Base-by-base conservation (phyloP, 2,329 filamentous ascomycete species). In the Elsinoe arachidis region DNA sequence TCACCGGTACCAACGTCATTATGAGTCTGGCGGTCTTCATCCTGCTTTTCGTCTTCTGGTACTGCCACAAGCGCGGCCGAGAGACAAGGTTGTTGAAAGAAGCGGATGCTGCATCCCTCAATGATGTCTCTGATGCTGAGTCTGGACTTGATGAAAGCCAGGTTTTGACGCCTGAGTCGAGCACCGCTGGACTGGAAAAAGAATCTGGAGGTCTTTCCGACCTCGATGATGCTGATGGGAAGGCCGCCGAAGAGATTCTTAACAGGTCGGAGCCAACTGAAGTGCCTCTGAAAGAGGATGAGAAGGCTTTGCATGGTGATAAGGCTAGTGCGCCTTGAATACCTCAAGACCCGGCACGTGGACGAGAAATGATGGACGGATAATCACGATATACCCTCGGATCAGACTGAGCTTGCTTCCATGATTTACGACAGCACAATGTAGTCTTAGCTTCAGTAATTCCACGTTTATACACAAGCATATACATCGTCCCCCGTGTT, bases 31-130 rank as follows among this genome's bases (percentile, higher is more conserved):
- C 89, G 0, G 75, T 97, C 1, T 95, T 95, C 67, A 78, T 97
- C 56, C 79, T 97, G 14, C 80, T 99, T 58, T 93, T 96, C 68
- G 89, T 95, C 44, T 85, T 97, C 65, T 99, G 92, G 91, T 99
- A 97, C 74, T 97, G 91, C 74, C 87, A 97, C 73, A 97, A 97
- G 76, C 87, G 93, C 56, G 93, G 93, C 38, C 84, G 84, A 44
- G 92, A 99, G 74, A 85, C 84, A 5, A 82, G 93, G 53, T 80
- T 97, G 11, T 85, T 65, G 2, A 62, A 62, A 15, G 63, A 64
- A 52, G 57, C 56, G 9, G 61, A 59, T 15, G 53, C 35, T 7
- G 39, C 53, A 39, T 43, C 53, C 5, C 9, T 46, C 15, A 39
- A 46, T 12, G 54, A 56, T 2, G 54, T 30, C 3, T 56, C 54